These are phyloP conservation scores for Alloascoidea africana DNA, from an alignment of 805 yeast species.

Conservation along the genomic window DNA sequence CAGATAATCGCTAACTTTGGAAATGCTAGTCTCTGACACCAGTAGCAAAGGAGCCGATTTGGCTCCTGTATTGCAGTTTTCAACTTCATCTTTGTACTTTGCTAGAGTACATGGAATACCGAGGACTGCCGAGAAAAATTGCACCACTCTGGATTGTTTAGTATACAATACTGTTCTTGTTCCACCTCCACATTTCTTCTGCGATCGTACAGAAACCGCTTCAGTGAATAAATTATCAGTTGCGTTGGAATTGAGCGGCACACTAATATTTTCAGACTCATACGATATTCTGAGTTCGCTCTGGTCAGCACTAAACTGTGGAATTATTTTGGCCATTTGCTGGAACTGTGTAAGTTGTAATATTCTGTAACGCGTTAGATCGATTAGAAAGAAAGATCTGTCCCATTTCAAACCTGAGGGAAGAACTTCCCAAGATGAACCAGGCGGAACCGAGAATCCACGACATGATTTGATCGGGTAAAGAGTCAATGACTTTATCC, in stretches of 20 bases:
- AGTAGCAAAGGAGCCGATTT: slow-evolving; percentile 19
- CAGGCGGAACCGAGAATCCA: slow-evolving; percentile 16
- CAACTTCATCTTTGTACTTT: slow-evolving; percentile 4
- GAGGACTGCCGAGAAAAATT: slow-evolving; percentile 17
- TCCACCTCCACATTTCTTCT: slow-evolving; percentile 1
- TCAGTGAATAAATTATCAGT: slow-evolving; percentile 1
- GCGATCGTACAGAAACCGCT: not conserved
- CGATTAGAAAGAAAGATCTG: slow-evolving; percentile 23
- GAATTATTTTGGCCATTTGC: slow-evolving; percentile 20
- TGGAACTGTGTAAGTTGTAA: slow-evolving; percentile 19
- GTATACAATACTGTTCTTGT: slow-evolving; percentile 4
- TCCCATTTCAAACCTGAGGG: slow-evolving; percentile 23
- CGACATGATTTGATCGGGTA: slow-evolving; percentile 31
- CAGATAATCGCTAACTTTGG: slow-evolving; percentile 7
- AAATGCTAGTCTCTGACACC: slow-evolving; percentile 18
- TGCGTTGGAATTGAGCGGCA: not conserved
- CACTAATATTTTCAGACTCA: slow-evolving; percentile 6
- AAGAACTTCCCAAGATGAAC: slow-evolving; percentile 15
- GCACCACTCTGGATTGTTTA: slow-evolving; percentile 10
- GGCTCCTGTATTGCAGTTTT: slow-evolving; percentile 7
- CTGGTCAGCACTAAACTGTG: slow-evolving; percentile 12
- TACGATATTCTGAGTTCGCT: slow-evolving; percentile 8
- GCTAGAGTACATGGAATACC: slow-evolving; percentile 24
- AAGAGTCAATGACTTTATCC: slow-evolving; percentile 14
- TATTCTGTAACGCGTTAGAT: slow-evolving; percentile 13